Base-by-base conservation (phyloP, 1,139 yeast species). In the Candida freyschussii region DNA sequence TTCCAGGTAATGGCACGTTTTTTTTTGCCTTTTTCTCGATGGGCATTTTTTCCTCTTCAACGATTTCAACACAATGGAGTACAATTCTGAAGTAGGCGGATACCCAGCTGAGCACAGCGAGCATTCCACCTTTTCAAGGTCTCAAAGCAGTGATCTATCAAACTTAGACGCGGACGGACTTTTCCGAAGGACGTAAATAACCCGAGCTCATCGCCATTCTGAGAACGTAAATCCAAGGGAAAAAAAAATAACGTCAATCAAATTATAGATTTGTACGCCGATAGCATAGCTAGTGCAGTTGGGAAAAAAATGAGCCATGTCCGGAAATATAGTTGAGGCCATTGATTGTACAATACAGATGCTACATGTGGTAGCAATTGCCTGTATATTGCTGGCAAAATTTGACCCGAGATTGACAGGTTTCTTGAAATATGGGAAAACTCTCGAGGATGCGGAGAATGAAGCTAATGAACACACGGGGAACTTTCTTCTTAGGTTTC, bases 361-460 rank as follows among this genome's bases (percentile, higher is more conserved):
- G 2, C 19, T 32, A 3, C 38, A 35, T 19, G 20, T 35, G 2
- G 15, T 27, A 4, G 50, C 47, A 0, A 45, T 37, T 13, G 13
- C 23, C 3, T 36, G 50, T 9, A 59, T 57, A 3, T 21, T 57
- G 5, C 32, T 48, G 4, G 59, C 61, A 1, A 44, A 54, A 21
- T 37, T 40, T 15, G 34, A 52, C 7, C 52, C 57, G 1, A 29
- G 26, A 9, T 30, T 51, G 3, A 34, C 35, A 14, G 52, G 44
- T 8, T 55, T 61, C 34, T 44, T 62, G 19, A 51, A 55, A 40
- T 64, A 64, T 45, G 69, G 69, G 4, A 64, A 64, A 39, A 62
- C 68, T 0, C 45, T 59, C 12, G 41, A 40, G 10, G 27, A 34
- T n/a, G 30, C 29, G 27, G 16, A 23, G 17, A 34, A 25, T 21